phyloP scores from a whole-genome alignment of 331 rosid genomes.

The Phaseolus coccineus region DNA sequence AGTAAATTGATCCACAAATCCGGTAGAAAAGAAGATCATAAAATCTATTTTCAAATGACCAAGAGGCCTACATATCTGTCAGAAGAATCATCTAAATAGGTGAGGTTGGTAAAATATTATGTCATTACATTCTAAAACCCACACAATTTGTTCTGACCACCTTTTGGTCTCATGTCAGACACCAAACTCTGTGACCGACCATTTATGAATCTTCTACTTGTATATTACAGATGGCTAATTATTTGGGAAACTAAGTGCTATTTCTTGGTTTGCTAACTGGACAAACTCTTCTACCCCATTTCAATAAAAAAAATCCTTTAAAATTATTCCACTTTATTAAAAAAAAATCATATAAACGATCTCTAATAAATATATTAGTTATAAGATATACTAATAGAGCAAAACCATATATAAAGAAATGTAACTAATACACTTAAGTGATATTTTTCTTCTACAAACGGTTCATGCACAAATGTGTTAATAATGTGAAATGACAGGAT shows the following conservation, averaged over 20 bases:
- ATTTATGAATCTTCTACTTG: slow-evolving; percentile 9
- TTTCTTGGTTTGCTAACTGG: slow-evolving; percentile 5
- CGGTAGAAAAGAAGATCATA: not conserved
- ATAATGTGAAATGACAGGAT: too few relatives aligned
- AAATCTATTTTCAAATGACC: not conserved
- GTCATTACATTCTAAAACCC: slow-evolving; percentile 9
- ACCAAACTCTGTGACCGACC: not conserved
- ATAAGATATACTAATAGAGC: too few relatives aligned
- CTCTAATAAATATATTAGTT: too few relatives aligned
- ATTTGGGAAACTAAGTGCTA: not conserved
- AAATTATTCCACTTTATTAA: too few relatives aligned
- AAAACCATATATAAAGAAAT: too few relatives aligned
- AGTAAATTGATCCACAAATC: not conserved
- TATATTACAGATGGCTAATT: slow-evolving; percentile 10
- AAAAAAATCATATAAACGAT: too few relatives aligned
- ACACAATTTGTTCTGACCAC: slow-evolving; percentile 5
- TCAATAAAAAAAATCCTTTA: too few relatives aligned
- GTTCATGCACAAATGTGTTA: too few relatives aligned
- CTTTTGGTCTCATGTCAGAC: slow-evolving; percentile 21
- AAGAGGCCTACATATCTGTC: not conserved
- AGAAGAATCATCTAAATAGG: slow-evolving; percentile 21
- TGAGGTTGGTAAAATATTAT: slow-evolving; percentile 21
- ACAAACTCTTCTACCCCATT: not conserved
- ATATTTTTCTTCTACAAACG: too few relatives aligned
- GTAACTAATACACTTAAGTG: too few relatives aligned